Evolutionary conservation across 441 rosid species (phyloP).

Genomic region (Breynia disticha): DNA sequence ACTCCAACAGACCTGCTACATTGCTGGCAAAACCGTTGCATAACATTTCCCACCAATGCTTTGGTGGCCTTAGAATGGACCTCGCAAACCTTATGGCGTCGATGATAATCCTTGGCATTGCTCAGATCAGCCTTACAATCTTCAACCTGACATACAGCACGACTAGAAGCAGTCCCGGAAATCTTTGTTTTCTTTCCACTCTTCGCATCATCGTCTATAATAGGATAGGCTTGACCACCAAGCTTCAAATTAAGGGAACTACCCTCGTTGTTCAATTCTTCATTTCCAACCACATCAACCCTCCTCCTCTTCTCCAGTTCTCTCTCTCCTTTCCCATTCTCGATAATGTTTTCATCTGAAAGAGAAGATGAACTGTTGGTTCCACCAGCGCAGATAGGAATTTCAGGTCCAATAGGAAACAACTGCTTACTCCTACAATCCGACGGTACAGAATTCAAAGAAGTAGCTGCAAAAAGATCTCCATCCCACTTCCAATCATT

Average conservation of each 20-base stretch:
- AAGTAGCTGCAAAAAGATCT: conserved; percentile 66
- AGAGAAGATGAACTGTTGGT: conserved; percentile 47
- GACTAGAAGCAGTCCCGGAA: conserved; percentile 33
- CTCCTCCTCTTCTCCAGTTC: conserved; percentile 69
- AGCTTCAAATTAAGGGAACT: conserved; percentile 51
- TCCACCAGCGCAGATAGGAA: conserved; percentile 15
- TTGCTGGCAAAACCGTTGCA: conserved; percentile 98
- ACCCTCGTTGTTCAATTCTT: conserved; percentile 23
- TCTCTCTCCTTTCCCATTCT: conserved; percentile 30
- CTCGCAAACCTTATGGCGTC: conserved; percentile 90
- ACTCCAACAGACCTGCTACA: conserved; percentile 55
- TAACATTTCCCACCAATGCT: conserved; percentile 59
- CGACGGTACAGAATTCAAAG: conserved; percentile 35
- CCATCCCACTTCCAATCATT: conserved; percentile 97
- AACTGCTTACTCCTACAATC: conserved; percentile 40
- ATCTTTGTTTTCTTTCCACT: conserved; percentile 54
- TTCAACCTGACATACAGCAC: conserved; percentile 75
- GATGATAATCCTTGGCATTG: conserved; percentile 76
- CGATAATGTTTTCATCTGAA: conserved; percentile 41
- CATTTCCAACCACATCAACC: conserved; percentile 32
- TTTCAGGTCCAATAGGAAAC: conserved; percentile 33
- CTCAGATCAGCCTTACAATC: conserved; percentile 81
- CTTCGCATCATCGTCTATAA: conserved; percentile 31
- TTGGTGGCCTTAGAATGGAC: conserved; percentile 74
- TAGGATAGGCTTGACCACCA: conserved; percentile 40